Evolutionary conservation across 345 rosid genomes (phyloP).

Genomic region (Boechera stricta): DNA sequence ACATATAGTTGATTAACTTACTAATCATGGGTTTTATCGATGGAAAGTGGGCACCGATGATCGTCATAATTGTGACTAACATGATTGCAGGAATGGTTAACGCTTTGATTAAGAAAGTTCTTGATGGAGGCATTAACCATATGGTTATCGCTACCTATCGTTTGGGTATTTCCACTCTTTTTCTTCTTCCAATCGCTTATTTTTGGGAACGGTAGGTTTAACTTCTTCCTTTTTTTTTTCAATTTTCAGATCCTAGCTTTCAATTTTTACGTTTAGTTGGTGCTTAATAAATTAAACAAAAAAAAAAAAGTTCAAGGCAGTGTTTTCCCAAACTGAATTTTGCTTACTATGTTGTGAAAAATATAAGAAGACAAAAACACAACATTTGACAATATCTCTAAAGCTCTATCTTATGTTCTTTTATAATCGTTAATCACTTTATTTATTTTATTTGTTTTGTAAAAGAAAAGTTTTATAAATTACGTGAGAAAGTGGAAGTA

Average conservation of each 20-base stretch:
- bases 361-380: neutral
- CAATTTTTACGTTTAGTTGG: neutral
- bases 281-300: too few relatives aligned
- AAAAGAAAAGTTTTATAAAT: neutral
- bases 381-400: neutral
- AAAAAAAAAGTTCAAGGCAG: neutral
- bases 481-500: neutral
- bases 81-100: conserved; percentile 51
- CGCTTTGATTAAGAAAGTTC: conserved; percentile 62
- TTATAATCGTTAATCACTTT: neutral
- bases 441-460: neutral
- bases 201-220: conserved; percentile 58
- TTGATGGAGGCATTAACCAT: conserved; percentile 61
- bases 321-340: neutral
- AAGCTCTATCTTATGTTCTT: neutral
- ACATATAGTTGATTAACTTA: conserved; percentile 2
- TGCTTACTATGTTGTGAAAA: neutral
- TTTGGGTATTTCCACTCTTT: conserved; percentile 53
- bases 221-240: neutral
- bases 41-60: conserved; percentile 56
- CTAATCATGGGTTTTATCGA: conserved; percentile 39
- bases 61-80: conserved; percentile 44
- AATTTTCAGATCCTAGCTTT: neutral
- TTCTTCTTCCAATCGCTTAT: conserved; percentile 62
- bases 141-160: conserved; percentile 67